Evolutionary conservation across 345 rosid species (phyloP).

Genomic region (Erodium maritimum): DNA sequence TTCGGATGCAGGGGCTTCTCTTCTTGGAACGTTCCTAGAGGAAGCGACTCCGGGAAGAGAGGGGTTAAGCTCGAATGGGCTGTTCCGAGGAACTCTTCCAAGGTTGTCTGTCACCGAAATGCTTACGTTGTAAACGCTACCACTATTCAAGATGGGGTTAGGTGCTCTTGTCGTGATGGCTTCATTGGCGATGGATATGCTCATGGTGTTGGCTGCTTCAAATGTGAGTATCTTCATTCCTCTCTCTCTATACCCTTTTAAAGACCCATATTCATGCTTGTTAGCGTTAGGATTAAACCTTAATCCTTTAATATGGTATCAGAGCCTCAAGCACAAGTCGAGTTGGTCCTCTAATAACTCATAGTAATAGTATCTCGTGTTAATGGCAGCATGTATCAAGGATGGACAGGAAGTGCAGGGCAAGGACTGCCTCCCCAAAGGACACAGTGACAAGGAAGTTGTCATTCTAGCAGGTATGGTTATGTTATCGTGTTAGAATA

Average conservation of each 20-base stretch:
- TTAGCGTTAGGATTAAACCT: too few species aligned
- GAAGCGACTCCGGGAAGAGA: constrained; percentile 40
- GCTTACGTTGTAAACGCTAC: constrained; percentile 53
- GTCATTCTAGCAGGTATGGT: constrained; percentile 49
- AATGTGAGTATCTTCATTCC: constrained; percentile 31
- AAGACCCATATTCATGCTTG: too few species aligned
- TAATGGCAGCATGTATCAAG: constrained; percentile 44
- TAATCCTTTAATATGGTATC: too few species aligned
- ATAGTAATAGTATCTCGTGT: too few species aligned
- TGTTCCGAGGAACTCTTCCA: constrained; percentile 40
- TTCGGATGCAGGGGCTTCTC: constrained; percentile 79
- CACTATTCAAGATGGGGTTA: constrained; percentile 35
- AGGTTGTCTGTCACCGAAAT: constrained; percentile 28
- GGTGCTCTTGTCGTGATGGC: constrained; percentile 65
- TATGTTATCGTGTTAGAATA: neutral
- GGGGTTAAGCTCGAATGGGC: constrained; percentile 89
- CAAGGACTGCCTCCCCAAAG: constrained; percentile 28
- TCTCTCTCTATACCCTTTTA: too few species aligned
- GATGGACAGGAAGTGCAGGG: constrained; percentile 44
- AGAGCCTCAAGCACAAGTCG: too few species aligned
- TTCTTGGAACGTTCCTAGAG: constrained; percentile 57
- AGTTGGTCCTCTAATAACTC: too few species aligned
- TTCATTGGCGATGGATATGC: constrained; percentile 64
- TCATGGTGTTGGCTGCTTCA: constrained; percentile 53
- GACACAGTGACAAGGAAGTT: constrained; percentile 27